These are phyloP conservation scores for Aspergillus hortae DNA, from an alignment of 2,329 filamentous ascomycete genomes.

Conservation along the genomic window DNA sequence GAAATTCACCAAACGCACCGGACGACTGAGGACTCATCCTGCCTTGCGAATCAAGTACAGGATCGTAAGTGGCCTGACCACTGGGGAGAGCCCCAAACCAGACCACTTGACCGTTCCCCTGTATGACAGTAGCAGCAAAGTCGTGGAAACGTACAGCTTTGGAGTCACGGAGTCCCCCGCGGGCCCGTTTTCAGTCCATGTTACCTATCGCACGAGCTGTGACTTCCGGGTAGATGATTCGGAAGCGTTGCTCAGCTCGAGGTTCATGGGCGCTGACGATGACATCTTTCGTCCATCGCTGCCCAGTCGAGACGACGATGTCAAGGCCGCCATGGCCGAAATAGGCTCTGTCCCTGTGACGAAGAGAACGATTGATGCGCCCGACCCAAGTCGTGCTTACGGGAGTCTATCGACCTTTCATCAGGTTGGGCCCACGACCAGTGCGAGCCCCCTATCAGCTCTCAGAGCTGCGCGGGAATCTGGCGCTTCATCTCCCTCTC, in stretches of 20 bases:
- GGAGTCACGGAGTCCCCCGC: constrained; percentile 81
- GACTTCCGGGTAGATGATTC: constrained; percentile 89
- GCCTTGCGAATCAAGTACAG: constrained; percentile 74
- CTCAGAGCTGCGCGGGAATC: constrained; percentile 65
- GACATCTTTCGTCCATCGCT: constrained; percentile 80
- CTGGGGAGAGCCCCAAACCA: constrained; percentile 48
- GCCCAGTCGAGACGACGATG: constrained; percentile 47
- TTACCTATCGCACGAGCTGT: constrained; percentile 83
- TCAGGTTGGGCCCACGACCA: constrained; percentile 67
- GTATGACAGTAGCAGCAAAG: constrained; percentile 59
- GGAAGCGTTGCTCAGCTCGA: constrained; percentile 84
- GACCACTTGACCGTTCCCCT: constrained; percentile 72
- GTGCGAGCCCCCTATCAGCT: constrained; percentile 81
- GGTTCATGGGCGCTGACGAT: constrained; percentile 89
- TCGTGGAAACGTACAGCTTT: constrained; percentile 74
- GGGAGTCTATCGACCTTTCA: constrained; percentile 88
- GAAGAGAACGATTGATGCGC: constrained; percentile 48
- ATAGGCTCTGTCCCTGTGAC: constrained; percentile 71
- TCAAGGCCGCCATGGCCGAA: constrained; percentile 44
- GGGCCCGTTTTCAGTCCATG: constrained; percentile 75
- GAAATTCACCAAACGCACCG: constrained; percentile 74
- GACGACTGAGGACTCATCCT: constrained; percentile 63
- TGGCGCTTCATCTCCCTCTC: constrained; percentile 47
- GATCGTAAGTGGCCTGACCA: constrained; percentile 60
- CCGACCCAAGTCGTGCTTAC: constrained; percentile 73